Percentiles rank a stretch among this genome's conserved stretches.
Evolutionary conservation across 2,329 filamentous ascomycete species (phyloP).

Genomic region (Shiraia bambusicola): DNA sequence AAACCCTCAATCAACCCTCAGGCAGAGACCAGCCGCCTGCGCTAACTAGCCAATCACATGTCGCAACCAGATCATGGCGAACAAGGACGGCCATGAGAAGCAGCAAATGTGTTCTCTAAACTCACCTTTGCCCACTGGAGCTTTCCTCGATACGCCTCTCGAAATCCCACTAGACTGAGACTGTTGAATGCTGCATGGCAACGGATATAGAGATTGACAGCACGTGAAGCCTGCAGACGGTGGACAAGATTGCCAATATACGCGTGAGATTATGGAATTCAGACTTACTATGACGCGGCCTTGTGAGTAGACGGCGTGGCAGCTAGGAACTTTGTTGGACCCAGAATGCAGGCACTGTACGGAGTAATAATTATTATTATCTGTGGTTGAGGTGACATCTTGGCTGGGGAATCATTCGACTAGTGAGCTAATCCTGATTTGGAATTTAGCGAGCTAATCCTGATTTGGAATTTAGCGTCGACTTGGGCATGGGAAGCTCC

Average conservation of each 20-base stretch:
- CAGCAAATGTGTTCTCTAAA: conserved; percentile 10
- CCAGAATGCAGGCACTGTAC: no score
- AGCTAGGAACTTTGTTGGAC: no score
- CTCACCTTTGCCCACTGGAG: conserved; percentile 23
- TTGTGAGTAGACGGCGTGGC: no score
- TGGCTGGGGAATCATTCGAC: conserved; percentile 1
- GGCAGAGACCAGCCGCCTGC: conserved; percentile 20
- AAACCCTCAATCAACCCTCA: no score
- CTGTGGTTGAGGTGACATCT: conserved; percentile 1
- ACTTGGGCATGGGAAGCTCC: conserved; percentile 7
- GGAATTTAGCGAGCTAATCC: no score
- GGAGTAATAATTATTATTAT: no score
- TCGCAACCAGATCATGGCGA: conserved; percentile 4
- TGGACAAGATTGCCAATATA: background rate
- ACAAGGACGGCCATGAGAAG: conserved; percentile 6
- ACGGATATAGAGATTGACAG: no score
- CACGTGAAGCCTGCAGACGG: background rate
- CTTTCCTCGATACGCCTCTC: background rate
- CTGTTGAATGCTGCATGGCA: no score
- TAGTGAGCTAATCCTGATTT: conserved; percentile 6
- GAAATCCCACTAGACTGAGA: background rate
- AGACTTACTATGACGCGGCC: background rate
- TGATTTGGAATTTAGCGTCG: conserved; percentile 5
- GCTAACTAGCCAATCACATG: conserved; percentile 22
- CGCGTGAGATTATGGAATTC: no score